phyloP scores from a whole-genome alignment of 2,329 filamentous ascomycete genomes.

The Diplodia mutila region DNA sequence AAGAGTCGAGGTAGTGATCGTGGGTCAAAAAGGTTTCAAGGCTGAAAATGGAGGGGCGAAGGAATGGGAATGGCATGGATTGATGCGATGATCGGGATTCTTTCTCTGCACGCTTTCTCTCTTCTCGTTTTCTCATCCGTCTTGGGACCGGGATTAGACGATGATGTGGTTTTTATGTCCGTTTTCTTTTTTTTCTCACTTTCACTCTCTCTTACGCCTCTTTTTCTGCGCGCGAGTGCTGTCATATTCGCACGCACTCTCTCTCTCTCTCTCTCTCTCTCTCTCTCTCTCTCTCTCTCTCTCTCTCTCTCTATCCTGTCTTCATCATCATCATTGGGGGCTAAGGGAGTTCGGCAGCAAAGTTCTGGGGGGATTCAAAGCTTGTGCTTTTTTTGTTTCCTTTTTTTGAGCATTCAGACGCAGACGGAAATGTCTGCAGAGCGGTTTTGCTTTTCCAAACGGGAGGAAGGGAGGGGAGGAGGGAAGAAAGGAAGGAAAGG shows the following conservation, averaged over 20 bases:
- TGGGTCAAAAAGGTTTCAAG: neutral
- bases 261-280: neutral
- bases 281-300: conserved; percentile 1
- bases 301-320: neutral
- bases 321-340: conserved; percentile 4
- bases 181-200: neutral
- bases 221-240: neutral
- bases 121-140: conserved; percentile 2
- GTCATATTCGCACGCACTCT: neutral
- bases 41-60: conserved; percentile 2
- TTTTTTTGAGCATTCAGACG: neutral
- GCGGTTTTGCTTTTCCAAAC: neutral
- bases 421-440: neutral
- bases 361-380: neutral
- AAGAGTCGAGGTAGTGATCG: conserved; percentile 10
- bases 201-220: neutral
- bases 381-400: conserved; percentile 9
- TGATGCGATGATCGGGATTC: conserved; percentile 26
- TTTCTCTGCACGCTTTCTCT: neutral
- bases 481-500: neutral
- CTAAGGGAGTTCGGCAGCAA: conserved; percentile 12
- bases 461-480: neutral
- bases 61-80: conserved; percentile 26
- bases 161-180: conserved; percentile 1
- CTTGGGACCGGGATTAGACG: conserved; percentile 1